Base-by-base conservation (phyloP, 1,139 yeast genomes). In the Hyphopichia khmerensis region DNA sequence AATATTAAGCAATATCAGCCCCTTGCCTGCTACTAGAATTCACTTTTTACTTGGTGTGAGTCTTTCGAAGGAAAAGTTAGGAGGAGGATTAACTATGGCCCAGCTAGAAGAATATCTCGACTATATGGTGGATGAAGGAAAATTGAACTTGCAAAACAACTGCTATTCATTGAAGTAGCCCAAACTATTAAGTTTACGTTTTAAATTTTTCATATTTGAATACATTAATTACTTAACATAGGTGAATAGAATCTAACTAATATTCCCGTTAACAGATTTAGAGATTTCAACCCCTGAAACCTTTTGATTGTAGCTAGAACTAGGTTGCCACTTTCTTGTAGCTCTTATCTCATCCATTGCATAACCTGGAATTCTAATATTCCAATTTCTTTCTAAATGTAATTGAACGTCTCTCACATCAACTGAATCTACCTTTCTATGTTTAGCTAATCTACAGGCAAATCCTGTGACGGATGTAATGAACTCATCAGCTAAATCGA, bases 401-500 rank as follows among this genome's bases (percentile, higher is more conserved):
- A 93, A 67, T 64, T 93, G 99, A 40, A 95, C 80, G 61, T 93
- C 99, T 55, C 84, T 82, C 16, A 87, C 88, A 55, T 93, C 98
- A 35, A 93, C 72, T 40, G 83, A 79, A 48, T 91, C 96, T n/a
- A 89, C 80, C 60, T 89, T 89, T 50, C 99, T 78, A 57, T 91
- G 97, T 60, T 93, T 93, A 15, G 99, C 99, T 53, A 93, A 72
- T 43, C 95, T 80, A 61, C 99, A 93, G 0, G 97, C 96, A 69
- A 93, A 93, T 3, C 89, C 77, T 0, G 97, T 89, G 2, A 95
- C 96, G 40, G 87, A 84, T 14, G 87, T 80, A 13, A 93, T 95
- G 61, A 93, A 93, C 59, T 95, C 99, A 60, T 95, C 99, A 0
- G 99, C 98, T 46, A 93, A 72, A 61, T 95, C 99, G 39, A 95